phyloP scores from a whole-genome alignment of 2,329 filamentous ascomycete genomes.

The Neonectria punicea region DNA sequence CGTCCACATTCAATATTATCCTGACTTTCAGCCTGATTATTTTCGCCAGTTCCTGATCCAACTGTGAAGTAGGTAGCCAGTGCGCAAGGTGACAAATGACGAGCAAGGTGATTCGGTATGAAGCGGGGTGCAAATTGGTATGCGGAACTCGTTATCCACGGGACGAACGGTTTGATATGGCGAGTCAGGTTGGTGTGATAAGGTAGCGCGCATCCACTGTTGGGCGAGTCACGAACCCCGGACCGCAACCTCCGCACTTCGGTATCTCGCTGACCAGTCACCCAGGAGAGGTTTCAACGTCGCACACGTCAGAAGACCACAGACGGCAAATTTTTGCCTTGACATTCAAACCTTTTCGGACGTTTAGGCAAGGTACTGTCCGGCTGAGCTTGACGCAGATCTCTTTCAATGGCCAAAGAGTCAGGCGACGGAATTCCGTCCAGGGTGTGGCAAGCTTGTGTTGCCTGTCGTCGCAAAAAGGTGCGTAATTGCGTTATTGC shows the following conservation, averaged over 20 bases:
- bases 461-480: slow-evolving; percentile 16
- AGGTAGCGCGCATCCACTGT: background rate
- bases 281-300: background rate
- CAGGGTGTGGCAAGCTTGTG: slow-evolving; percentile 14
- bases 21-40: too few relatives aligned
- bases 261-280: background rate
- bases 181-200: background rate
- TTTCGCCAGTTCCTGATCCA: too few relatives aligned
- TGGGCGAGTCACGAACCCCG: background rate
- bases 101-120: too few relatives aligned
- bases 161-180: background rate
- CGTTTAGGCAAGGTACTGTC: background rate
- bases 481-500: background rate
- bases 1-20: too few relatives aligned
- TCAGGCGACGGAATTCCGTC: background rate
- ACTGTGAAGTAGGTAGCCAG: too few relatives aligned
- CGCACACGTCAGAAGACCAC: background rate
- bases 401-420: slow-evolving; percentile 3
- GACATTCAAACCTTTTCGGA: too few relatives aligned
- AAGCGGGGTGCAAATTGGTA: background rate
- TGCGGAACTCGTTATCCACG: background rate
- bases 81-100: too few relatives aligned
- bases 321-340: too few relatives aligned
- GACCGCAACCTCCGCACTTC: background rate
- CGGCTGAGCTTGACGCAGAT: too few relatives aligned